Conservation (phyloP, 768 basidiomycete species). For the Suillus discolor region DNA sequence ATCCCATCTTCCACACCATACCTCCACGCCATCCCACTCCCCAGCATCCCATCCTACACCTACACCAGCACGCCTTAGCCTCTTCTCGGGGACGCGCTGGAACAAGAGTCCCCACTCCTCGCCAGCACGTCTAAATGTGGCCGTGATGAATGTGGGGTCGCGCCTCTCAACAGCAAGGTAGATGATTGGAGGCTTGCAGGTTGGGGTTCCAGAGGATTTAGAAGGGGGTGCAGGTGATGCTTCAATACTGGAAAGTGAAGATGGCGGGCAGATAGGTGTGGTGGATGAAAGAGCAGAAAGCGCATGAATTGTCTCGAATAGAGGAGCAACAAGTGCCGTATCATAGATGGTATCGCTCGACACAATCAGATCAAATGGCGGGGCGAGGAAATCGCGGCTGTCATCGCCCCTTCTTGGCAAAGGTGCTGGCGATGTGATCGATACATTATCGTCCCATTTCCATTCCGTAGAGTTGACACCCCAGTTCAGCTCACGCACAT, state of each 20-base stretch:
- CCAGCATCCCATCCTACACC: constrained; percentile 60
- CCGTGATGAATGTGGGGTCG: constrained; percentile 66
- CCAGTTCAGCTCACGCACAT: constrained; percentile 76
- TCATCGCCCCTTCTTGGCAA: not conserved
- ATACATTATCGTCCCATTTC: constrained; percentile 48
- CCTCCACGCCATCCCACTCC: constrained; percentile 83
- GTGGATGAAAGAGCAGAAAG: constrained; percentile 45
- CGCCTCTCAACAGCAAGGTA: constrained; percentile 74
- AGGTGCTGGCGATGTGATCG: constrained; percentile 34
- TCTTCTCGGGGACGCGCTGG: constrained; percentile 58
- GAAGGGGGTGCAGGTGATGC: not conserved
- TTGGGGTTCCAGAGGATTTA: not conserved
- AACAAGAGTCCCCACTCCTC: constrained; percentile 57
- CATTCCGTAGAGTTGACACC: constrained; percentile 54
- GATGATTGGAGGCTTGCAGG: constrained; percentile 14
- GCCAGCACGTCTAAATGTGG: constrained; percentile 57
- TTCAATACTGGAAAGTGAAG: constrained; percentile 24
- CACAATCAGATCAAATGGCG: constrained; percentile 76
- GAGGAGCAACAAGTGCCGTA: constrained; percentile 59
- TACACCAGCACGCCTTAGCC: constrained; percentile 60
- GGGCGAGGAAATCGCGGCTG: constrained; percentile 32
- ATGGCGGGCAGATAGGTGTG: constrained; percentile 41
- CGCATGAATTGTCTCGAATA: constrained; percentile 66
- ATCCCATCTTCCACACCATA: constrained; percentile 53
- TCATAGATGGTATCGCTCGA: constrained; percentile 85